phyloP scores from a whole-genome alignment of 805 yeast genomes.

The Jamesozyma lodderae region DNA sequence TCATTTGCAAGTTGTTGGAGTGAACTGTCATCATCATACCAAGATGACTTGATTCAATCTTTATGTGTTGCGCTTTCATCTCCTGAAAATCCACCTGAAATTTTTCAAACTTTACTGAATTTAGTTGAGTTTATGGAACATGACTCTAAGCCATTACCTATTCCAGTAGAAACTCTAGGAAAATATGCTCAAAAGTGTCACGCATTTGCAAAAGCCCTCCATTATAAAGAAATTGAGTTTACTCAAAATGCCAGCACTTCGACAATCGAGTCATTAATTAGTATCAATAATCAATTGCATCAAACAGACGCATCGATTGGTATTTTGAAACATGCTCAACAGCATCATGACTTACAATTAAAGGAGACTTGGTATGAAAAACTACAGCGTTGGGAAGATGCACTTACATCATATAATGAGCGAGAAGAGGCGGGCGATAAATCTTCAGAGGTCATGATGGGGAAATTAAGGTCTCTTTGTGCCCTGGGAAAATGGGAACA shows the following conservation, averaged over 20 bases:
- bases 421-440: constrained; percentile 50
- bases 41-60: constrained; percentile 79
- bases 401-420: constrained; percentile 78
- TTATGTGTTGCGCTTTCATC: constrained; percentile 82
- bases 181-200: constrained; percentile 92
- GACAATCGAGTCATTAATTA: constrained; percentile 83
- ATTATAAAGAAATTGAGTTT: constrained; percentile 90
- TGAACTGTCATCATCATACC: constrained; percentile 79
- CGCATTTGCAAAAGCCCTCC: constrained; percentile 95
- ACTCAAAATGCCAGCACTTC: constrained; percentile 88
- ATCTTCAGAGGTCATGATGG: constrained; percentile 85
- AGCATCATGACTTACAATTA: constrained; percentile 79
- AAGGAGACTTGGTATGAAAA: constrained; percentile 98
- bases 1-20: constrained; percentile 95
- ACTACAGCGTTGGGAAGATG: constrained; percentile 96
- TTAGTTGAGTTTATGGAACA: constrained; percentile 96
- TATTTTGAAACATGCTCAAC: constrained; percentile 86
- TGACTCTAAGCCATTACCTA: constrained; percentile 88
- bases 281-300: constrained; percentile 87
- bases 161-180: constrained; percentile 81
- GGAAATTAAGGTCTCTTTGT: constrained; percentile 95
- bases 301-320: constrained; percentile 98
- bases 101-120: constrained; percentile 79
- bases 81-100: constrained; percentile 90
- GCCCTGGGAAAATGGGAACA: constrained; percentile 99